Evolutionary conservation across 805 yeast species (phyloP).

Genomic region (Ogataea salicorniae): DNA sequence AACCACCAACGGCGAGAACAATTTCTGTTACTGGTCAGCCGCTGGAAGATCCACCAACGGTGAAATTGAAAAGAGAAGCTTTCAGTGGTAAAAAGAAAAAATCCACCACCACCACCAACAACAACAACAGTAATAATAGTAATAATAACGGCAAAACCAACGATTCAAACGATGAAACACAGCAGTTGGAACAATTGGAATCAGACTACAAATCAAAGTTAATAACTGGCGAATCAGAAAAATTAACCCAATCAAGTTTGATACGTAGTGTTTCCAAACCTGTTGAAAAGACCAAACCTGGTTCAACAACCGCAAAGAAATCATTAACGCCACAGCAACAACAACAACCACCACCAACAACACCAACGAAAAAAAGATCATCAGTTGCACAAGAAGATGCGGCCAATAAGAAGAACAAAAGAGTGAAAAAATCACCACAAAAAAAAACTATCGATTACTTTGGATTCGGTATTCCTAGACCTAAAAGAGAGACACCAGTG

Average conservation of each 20-base stretch:
- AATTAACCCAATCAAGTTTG: constrained; percentile 26
- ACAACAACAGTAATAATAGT: constrained; percentile 7
- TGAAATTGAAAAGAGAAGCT: constrained; percentile 51
- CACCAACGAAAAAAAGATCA: neutral
- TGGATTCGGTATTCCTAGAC: constrained; percentile 9
- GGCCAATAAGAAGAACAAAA: constrained; percentile 12
- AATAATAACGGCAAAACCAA: constrained; percentile 8
- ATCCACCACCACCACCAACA: constrained; percentile 16
- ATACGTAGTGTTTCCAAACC: constrained; percentile 16
- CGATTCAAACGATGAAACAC: constrained; percentile 5
- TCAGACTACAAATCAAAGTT: constrained; percentile 20
- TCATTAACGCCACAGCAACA: constrained; percentile 14
- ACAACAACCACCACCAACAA: constrained; percentile 5
- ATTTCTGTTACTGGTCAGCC: constrained; percentile 70
- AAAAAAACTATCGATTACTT: constrained; percentile 9
- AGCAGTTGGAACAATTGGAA: constrained; percentile 9
- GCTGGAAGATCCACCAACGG: constrained; percentile 61
- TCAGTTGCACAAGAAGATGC: too few relatives aligned
- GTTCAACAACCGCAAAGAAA: constrained; percentile 4
- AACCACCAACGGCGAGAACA: constrained; percentile 54
- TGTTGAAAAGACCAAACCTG: constrained; percentile 5
- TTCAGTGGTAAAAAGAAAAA: constrained; percentile 42
- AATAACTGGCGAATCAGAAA: neutral
- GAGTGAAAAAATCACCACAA: constrained; percentile 20
- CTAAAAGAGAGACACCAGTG: constrained; percentile 6